Evolutionary conservation across 257 asterid genomes (phyloP).

Genomic region (Fraxinus anomala): DNA sequence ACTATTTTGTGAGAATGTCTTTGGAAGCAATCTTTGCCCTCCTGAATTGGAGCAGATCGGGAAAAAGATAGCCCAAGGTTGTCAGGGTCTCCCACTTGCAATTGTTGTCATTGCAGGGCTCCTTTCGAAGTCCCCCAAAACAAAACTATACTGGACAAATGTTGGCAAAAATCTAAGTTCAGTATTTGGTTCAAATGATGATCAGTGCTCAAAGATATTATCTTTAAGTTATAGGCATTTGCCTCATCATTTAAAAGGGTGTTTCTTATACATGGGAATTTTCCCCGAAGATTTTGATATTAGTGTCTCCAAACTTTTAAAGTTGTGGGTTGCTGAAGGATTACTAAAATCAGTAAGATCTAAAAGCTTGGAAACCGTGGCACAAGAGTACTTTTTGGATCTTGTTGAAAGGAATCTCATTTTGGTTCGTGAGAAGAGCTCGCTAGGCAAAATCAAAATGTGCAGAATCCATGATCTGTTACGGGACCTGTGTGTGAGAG

Average conservation of each 20-base stretch:
- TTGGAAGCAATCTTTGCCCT: neutral
- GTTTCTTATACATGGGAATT: conserved; percentile 8
- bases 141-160: neutral
- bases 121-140: conserved; percentile 17
- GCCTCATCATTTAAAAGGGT: conserved; percentile 1
- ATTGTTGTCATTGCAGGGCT: conserved; percentile 5
- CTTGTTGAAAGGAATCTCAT: neutral
- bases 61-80: neutral
- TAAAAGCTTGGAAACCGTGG: neutral
- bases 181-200: too few relatives aligned
- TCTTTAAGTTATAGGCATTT: neutral
- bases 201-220: neutral
- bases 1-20: conserved; percentile 5
- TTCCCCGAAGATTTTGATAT: conserved; percentile 10
- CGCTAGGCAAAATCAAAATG: neutral
- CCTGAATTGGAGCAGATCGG: neutral
- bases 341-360: neutral
- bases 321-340: conserved; percentile 12
- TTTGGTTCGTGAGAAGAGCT: conserved; percentile 1
- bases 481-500: conserved; percentile 14
- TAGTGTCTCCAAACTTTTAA: neutral
- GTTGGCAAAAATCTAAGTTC: neutral
- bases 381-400: neutral
- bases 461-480: conserved; percentile 9
- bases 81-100: conserved; percentile 24